phyloP scores from a whole-genome alignment of 1,284 basidiomycete species.

The Melampsora larici-populina region DNA sequence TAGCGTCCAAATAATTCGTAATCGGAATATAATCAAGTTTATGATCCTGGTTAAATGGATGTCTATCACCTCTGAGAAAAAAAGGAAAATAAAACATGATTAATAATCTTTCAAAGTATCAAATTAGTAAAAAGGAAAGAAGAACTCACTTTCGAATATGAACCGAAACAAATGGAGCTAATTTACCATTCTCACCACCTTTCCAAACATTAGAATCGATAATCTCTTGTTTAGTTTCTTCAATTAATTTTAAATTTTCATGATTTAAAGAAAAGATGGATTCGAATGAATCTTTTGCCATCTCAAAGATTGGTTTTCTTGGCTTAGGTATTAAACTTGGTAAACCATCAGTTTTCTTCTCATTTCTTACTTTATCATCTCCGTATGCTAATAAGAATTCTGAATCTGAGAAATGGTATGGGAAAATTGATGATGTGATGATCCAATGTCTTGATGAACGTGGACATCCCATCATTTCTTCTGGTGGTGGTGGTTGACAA shows the following conservation, averaged over 20 bases:
- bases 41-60: constrained; percentile 34
- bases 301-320: constrained; percentile 31
- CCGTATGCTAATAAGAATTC: constrained; percentile 17
- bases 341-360: background rate
- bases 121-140: background rate
- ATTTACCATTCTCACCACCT: background rate
- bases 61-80: constrained; percentile 27
- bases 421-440: constrained; percentile 35
- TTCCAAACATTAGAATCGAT: constrained; percentile 23
- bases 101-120: background rate
- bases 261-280: constrained; percentile 13
- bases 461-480: constrained; percentile 34
- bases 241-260: constrained; percentile 18
- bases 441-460: constrained; percentile 37
- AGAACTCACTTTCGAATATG: constrained; percentile 40
- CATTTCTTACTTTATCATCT: constrained; percentile 6
- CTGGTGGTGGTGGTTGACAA: constrained; percentile 32
- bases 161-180: constrained; percentile 39
- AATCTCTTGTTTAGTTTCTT: constrained; percentile 28
- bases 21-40: constrained; percentile 40
- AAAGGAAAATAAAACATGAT: background rate
- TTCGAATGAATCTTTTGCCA: constrained; percentile 24
- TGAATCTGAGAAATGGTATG: constrained; percentile 25
- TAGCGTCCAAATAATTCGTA: constrained; percentile 22
- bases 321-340: constrained; percentile 20